phyloP scores from a whole-genome alignment of 257 asterid genomes.

The Plantago elongata region DNA sequence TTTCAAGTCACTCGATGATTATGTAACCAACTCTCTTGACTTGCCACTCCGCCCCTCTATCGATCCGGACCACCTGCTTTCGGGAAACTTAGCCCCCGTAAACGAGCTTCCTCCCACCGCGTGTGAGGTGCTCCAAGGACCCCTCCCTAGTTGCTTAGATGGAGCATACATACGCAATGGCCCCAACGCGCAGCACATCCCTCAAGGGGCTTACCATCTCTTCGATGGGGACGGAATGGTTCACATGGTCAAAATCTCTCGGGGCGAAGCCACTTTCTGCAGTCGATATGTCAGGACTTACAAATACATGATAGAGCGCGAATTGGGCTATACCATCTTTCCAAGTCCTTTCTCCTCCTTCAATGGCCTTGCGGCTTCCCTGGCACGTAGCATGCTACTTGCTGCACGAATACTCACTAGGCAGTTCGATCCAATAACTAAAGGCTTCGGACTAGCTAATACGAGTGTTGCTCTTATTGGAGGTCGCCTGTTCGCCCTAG shows the following conservation, averaged over 20 bases:
- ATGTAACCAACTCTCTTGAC: not conserved
- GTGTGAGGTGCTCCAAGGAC: not conserved
- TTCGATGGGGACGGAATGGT: conserved; percentile 79
- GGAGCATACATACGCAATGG: conserved; percentile 55
- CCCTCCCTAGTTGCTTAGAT: not conserved
- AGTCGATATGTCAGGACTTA: conserved; percentile 60
- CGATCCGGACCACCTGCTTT: not conserved
- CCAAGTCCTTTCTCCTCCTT: conserved; percentile 24
- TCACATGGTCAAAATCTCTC: conserved; percentile 39
- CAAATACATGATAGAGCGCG: conserved; percentile 31
- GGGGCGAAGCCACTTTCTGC: conserved; percentile 48
- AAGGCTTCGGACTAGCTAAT: not conserved
- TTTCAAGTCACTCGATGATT: not conserved
- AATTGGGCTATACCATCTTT: conserved; percentile 20
- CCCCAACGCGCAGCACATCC: conserved; percentile 53
- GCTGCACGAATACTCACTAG: not conserved
- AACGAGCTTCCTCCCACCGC: conserved; percentile 10
- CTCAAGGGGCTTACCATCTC: conserved; percentile 55
- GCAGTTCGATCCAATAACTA: not conserved
- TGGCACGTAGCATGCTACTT: not conserved
- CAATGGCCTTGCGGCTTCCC: not conserved
- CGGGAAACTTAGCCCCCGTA: not conserved
- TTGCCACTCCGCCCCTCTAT: not conserved
- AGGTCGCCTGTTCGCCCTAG: not conserved
- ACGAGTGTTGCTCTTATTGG: not conserved